Evolutionary conservation across 108 stramenopile species (phyloP), one percentile per base, ranked within the genome.

Genomic region (Nitzschia palea): DNA sequence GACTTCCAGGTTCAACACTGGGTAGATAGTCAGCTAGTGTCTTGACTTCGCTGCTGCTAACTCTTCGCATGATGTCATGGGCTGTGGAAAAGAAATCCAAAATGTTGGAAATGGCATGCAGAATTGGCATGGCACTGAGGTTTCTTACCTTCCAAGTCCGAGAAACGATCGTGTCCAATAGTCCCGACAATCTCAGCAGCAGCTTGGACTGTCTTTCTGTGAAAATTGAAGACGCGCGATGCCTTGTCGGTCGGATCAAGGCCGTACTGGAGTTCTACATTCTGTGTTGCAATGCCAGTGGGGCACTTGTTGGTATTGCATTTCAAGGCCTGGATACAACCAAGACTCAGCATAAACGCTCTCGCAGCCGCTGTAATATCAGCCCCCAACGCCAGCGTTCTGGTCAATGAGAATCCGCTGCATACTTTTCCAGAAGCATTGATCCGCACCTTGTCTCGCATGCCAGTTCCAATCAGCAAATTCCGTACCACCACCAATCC

Each of bases 321-420:
- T 68, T 95, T 95, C 42, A 95, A 77, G 26, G 95, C 92, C 70
- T 94, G 92, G 45, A 95, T 91, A 50, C 95, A 95, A 17, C 95
- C 95, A 8, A 95, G 54, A 3, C 73, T 69, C 62, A 95, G 77
- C 76, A 95, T 74, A 61, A 95, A 90, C 10, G 85, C 82, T 43
- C 95, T 55, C 8, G 95, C 95, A 8, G 90, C 86, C 73, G 87
- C 87, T 51, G 79, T 79, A 10, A 87, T 55, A 70, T 95, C 95
- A 2, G 95, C 95, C 1, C 95, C 95, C 12, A 94, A 70, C 5
- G 92, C 87, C 29, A 93, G 43, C 15, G 70, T 90, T 23, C 80
- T 55, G 20, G 76, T 78, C 69, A 96, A 63, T 27, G 83, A 80
- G 59, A 96, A 92, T 1, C 92, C 95, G 23, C 70, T 86, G 9